Base-by-base conservation (phyloP, 805 yeast genomes). In the Brettanomyces anomalus region DNA sequence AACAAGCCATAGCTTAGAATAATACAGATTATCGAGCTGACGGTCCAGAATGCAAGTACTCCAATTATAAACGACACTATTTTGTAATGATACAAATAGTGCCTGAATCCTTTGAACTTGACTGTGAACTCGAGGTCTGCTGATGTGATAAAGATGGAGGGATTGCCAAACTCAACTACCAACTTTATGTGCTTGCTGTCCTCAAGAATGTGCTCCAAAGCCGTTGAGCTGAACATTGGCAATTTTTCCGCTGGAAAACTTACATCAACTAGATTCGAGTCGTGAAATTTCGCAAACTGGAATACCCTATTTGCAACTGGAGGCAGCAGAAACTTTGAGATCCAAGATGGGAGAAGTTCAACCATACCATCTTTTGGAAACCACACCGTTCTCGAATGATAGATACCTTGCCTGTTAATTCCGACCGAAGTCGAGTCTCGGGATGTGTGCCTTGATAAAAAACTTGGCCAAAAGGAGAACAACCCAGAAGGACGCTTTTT, bases 51-150 rank as follows among this genome's bases (percentile, higher is more conserved):
- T 4, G 60, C 8, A 0, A 49, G 42, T 4, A 65, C 65, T 3
- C 75, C 76, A 19, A 66, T 28, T 10, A 62, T 15, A 36, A 67
- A 57, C 33, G 66, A 61, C 3, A 55, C 45, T 14, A 45, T 49
- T 36, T 61, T 64, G 47, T 66, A 66, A 36, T 63, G 55, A 39
- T 60, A 65, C 31, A 71, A 42, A 45, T 65, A 68, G 49, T 61
- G 67, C 30, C 76, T 54, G 34, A 70, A 53, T 0, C 76, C 76
- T 20, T 57, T 56, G 64, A 70, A 70, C 40, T 63, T 61, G 11
- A 68, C 58, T 16, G 53, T 60, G 31, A 69, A 46, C 32, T 47
- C 54, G 30, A 55, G 37, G 5, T 39, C 43, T 5, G 48, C 43
- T n/a, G 44, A 34, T 4, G 49, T 41, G 30, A 54, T 39, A 37